phyloP scores from a whole-genome alignment of 2,329 filamentous ascomycete species.

The Sclerotinia minor region DNA sequence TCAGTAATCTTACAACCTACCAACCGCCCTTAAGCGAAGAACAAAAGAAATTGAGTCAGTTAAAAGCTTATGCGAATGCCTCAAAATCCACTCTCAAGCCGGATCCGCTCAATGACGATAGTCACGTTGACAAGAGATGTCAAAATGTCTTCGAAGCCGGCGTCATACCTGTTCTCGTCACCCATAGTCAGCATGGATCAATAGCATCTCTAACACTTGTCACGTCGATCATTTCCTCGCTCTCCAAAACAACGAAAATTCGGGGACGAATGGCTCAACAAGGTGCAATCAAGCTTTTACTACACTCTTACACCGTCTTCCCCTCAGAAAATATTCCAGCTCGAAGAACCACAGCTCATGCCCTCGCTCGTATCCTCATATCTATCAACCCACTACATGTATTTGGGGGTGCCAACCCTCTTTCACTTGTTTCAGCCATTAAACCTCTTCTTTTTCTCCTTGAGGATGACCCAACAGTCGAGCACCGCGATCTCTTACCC shows the following conservation, averaged over 20 bases:
- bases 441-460: slow-evolving; percentile 78
- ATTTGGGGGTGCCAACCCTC: slow-evolving; percentile 75
- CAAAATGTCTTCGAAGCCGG: slow-evolving; percentile 76
- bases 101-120: slow-evolving; percentile 72
- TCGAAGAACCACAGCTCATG: slow-evolving; percentile 69
- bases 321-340: slow-evolving; percentile 51
- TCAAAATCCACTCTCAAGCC: slow-evolving; percentile 63
- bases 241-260: slow-evolving; percentile 72
- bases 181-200: slow-evolving; percentile 72
- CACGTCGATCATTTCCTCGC: slow-evolving; percentile 72
- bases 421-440: slow-evolving; percentile 76
- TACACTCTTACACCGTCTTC: slow-evolving; percentile 67
- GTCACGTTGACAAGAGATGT: slow-evolving; percentile 74
- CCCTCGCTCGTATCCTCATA: slow-evolving; percentile 81
- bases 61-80: slow-evolving; percentile 92
- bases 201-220: slow-evolving; percentile 69
- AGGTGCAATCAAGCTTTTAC: slow-evolving; percentile 83
- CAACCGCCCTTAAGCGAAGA: slow-evolving; percentile 78
- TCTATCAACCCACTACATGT: slow-evolving; percentile 81
- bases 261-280: slow-evolving; percentile 85
- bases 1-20: slow-evolving; percentile 83
- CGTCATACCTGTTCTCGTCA: slow-evolving; percentile 73
- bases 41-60: slow-evolving; percentile 84
- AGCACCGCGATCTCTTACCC: slow-evolving; percentile 76
- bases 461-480: slow-evolving; percentile 59